phyloP scores from a whole-genome alignment of 2,329 filamentous ascomycete genomes.

The Gnomoniopsis sp. region DNA sequence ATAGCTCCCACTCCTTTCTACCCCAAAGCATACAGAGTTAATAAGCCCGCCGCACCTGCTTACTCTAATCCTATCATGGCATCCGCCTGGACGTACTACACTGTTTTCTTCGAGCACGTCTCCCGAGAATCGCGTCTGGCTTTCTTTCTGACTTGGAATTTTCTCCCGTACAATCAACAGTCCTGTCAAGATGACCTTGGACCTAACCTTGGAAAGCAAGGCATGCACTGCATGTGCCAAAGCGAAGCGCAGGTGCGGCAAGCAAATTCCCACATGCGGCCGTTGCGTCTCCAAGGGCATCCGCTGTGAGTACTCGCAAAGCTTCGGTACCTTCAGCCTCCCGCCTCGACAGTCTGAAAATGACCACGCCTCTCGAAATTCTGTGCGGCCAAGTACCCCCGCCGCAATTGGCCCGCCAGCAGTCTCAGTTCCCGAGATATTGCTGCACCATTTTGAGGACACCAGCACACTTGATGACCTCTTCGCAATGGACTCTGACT shows the following conservation, averaged over 20 bases:
- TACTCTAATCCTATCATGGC: not conserved
- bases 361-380: not conserved
- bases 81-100: no score
- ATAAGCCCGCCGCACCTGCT: not conserved
- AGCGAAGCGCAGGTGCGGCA: conserved; percentile 24
- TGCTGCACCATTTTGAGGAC: not conserved
- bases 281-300: conserved; percentile 21
- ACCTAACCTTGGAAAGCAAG: conserved; percentile 18
- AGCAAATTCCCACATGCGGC: conserved; percentile 21
- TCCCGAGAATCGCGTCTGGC: no score
- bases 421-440: not conserved
- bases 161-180: not conserved
- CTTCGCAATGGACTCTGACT: not conserved
- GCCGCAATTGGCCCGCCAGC: not conserved
- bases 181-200: not conserved
- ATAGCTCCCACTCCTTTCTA: not conserved
- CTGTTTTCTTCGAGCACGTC: no score
- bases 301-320: conserved; percentile 23
- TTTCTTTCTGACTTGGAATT: no score
- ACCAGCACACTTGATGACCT: conserved; percentile 2
- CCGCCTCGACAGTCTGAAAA: not conserved
- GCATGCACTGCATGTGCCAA: conserved; percentile 22
- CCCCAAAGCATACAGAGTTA: not conserved
- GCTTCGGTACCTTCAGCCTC: not conserved
- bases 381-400: no score